Evolutionary conservation across 495 filamentous ascomycete species (phyloP), one percentile per base, ranked within the genome.

Genomic region (Astrocystis sublimbata): DNA sequence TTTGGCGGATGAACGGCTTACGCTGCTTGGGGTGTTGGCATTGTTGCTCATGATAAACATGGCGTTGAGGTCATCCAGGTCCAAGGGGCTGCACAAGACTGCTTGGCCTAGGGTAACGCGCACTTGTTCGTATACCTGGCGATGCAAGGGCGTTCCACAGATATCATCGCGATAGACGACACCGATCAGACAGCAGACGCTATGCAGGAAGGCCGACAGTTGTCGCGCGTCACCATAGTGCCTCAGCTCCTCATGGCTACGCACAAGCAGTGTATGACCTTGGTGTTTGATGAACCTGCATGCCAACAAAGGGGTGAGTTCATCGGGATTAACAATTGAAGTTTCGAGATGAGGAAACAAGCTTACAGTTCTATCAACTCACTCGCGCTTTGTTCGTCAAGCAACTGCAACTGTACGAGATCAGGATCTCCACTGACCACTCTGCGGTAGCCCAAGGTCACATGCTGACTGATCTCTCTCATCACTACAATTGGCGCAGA

Each of bases 41-140:
- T 69, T 71, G 24, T 71, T 67, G 46, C 69, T 71, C 69, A 71
- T 71, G 47, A 71, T 71, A 33, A 71, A 45, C 53, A 71, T 59
- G 9, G 69, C 69, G 26, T 71, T 71, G 40, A 71, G 66, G 43
- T 71, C 69, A 38, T 71, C 66, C 19, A 71, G 57, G 49, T 67
- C 64, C 13, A 71, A 51, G 12, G 67, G 69, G 31, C 69, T 71
- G 3, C 67, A 67, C 6, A 71, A 53, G 19, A 67, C 40, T 17
- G 64, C 69, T 35, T 71, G 67, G 23, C 69, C 69, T 2, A 71
- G 67, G 12, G 60, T 69, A 36, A 66, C n/a, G 15, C 67, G 64
- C 35, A 69, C 58, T 56, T 71, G 69, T 24, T 71, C 69, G 28
- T 69, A 69, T 2, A 71, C 62, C 38, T 67, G 67, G 13, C 64